These are phyloP conservation scores for Chaetomium fimeti DNA, from an alignment of 495 filamentous ascomycete genomes.

Conservation along the genomic window DNA sequence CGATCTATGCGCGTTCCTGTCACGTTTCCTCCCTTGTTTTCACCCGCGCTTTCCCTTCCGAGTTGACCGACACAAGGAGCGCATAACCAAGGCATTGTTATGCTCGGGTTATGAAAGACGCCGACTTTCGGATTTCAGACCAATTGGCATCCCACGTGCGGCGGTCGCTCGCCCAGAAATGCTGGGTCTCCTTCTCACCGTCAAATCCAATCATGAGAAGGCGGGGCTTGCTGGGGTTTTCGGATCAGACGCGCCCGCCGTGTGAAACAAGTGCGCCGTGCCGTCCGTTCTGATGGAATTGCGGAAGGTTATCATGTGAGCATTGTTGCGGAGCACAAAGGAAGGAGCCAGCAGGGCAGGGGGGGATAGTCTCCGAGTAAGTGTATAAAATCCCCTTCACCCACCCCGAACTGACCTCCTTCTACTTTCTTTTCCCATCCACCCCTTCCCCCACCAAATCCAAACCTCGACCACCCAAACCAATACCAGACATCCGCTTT, in stretches of 20 bases:
- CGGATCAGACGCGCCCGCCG: constrained; percentile 19
- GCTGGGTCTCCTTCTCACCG: constrained; percentile 5
- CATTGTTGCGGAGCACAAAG: constrained; percentile 26
- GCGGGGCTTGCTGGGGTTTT: constrained; percentile 21
- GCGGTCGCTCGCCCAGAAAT: constrained; percentile 18
- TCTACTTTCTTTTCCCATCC: constrained; percentile 7
- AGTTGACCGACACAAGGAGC: constrained; percentile 10
- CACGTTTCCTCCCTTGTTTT: neutral
- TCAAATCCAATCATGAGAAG: constrained; percentile 26
- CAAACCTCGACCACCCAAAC: neutral
- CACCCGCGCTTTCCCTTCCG: neutral
- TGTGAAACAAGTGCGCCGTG: constrained; percentile 18
- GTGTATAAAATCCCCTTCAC: constrained; percentile 19
- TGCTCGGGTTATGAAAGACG: neutral
- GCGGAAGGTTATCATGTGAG: constrained; percentile 25
- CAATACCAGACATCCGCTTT: constrained; percentile 1
- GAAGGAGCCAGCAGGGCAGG: constrained; percentile 4
- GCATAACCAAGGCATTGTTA: constrained; percentile 31
- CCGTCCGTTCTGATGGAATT: neutral
- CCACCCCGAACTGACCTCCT: constrained; percentile 3
- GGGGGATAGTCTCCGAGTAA: too few relatives aligned
- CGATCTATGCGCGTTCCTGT: constrained; percentile 12
- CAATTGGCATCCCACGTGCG: constrained; percentile 33
- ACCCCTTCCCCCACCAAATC: neutral
- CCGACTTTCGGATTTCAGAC: constrained; percentile 7